Evolutionary conservation across 139 green algal species (phyloP).

Genomic region (Picochlorum sp.): DNA sequence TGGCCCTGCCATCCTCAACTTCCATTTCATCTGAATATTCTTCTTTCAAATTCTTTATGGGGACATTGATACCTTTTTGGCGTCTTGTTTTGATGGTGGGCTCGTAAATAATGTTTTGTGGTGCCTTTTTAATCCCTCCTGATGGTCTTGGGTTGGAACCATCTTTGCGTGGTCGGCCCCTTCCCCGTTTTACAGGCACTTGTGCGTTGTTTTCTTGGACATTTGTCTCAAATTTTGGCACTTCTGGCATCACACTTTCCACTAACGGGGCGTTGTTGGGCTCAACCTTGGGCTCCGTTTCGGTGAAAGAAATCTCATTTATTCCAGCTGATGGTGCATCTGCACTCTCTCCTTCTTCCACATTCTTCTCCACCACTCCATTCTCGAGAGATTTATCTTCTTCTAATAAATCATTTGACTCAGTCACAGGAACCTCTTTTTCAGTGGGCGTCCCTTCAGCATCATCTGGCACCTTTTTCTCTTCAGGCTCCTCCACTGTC

Average conservation of each 20-base stretch:
- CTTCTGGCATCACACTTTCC: too few relatives aligned
- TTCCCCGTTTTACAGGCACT: background rate
- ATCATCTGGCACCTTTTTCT: background rate
- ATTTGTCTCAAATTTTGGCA: too few relatives aligned
- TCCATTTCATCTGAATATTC: background rate
- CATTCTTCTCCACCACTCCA: background rate
- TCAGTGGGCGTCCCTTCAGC: background rate
- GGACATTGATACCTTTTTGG: slow-evolving; percentile 1
- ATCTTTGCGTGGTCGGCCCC: background rate
- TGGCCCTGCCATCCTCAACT: background rate
- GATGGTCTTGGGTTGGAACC: background rate
- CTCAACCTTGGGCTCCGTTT: too few relatives aligned
- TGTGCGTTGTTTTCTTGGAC: too few relatives aligned
- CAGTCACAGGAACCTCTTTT: background rate
- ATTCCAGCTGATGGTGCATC: background rate
- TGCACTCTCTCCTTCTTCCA: background rate
- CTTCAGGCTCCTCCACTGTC: background rate
- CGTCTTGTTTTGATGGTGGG: slow-evolving; percentile 8
- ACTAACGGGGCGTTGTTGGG: too few relatives aligned
- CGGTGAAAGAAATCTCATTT: too few relatives aligned
- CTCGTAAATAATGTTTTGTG: slow-evolving; percentile 12
- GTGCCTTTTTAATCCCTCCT: background rate
- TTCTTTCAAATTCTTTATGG: background rate
- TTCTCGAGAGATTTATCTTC: background rate
- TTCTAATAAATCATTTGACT: background rate